Evolutionary conservation across 108 stramenopile species (phyloP).

Genomic region (Cylindrotheca fusiformis): DNA sequence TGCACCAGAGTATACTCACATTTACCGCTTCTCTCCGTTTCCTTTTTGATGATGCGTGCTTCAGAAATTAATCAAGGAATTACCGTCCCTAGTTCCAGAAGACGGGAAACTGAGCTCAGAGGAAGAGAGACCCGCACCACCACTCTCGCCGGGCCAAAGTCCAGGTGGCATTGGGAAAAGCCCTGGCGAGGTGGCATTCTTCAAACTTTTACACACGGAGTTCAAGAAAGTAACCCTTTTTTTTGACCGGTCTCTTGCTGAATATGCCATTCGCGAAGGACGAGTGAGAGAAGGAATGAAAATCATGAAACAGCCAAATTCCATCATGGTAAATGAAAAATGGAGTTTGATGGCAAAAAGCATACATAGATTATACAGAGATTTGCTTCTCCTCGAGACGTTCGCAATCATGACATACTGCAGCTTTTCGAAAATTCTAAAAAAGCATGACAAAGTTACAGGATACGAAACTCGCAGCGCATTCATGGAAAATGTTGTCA

Average conservation of each 20-base stretch:
- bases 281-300: conserved; percentile 84
- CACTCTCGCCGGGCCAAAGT: background rate
- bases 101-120: background rate
- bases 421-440: conserved; percentile 95
- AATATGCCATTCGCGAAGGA: conserved; percentile 81
- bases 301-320: conserved; percentile 73
- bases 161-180: conserved; percentile 25
- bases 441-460: conserved; percentile 98
- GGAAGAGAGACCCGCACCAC: background rate
- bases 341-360: conserved; percentile 87
- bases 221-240: conserved; percentile 89
- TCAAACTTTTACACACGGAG: conserved; percentile 83
- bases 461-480: conserved; percentile 77
- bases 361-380: conserved; percentile 87
- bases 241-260: conserved; percentile 73
- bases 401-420: conserved; percentile 99
- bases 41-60: background rate
- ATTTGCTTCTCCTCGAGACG: conserved; percentile 94
- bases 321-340: conserved; percentile 78
- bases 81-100: conserved; percentile 62
- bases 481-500: conserved; percentile 86
- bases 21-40: conserved; percentile 2
- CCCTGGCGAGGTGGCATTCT: conserved; percentile 89
- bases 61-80: conserved; percentile 86
- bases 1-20: conserved; percentile 10